phyloP scores from a whole-genome alignment of 2,329 filamentous ascomycete genomes.

The Cladosporium sp. region DNA sequence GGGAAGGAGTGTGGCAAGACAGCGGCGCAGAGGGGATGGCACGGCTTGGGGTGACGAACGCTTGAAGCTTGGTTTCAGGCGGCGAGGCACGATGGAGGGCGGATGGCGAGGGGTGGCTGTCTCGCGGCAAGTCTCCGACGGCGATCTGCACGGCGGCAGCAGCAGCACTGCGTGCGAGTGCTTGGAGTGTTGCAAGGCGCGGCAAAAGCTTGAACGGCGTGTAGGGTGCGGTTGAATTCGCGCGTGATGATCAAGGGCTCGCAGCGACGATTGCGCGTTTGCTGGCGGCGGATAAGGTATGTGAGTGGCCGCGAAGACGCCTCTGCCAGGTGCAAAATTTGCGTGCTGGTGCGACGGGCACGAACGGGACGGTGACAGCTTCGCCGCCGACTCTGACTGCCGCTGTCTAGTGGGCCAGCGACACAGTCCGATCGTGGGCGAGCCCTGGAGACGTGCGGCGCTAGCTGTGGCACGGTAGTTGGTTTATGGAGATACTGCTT shows the following conservation, averaged over 20 bases:
- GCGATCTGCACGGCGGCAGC: constrained; percentile 2
- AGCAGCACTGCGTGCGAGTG: no score
- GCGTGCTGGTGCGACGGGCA: neutral
- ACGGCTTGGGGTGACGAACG: neutral
- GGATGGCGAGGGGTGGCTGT: neutral
- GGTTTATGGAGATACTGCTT: no score
- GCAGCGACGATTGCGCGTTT: neutral
- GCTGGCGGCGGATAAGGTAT: neutral
- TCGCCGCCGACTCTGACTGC: no score
- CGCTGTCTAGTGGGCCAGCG: no score
- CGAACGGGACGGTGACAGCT: no score
- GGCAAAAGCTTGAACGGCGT: neutral
- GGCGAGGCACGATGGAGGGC: neutral
- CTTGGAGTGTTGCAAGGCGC: neutral
- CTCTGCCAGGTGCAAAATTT: neutral
- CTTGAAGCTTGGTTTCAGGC: neutral
- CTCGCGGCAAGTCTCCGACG: neutral
- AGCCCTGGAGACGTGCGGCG: no score
- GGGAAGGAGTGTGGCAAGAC: neutral
- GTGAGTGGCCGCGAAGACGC: neutral
- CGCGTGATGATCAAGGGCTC: neutral
- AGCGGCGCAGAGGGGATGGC: neutral
- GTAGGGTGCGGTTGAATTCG: neutral
- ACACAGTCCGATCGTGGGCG: no score
- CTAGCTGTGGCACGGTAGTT: no score